Conservation (phyloP, 2,329 filamentous ascomycete species). For the Cladosporium sp. region DNA sequence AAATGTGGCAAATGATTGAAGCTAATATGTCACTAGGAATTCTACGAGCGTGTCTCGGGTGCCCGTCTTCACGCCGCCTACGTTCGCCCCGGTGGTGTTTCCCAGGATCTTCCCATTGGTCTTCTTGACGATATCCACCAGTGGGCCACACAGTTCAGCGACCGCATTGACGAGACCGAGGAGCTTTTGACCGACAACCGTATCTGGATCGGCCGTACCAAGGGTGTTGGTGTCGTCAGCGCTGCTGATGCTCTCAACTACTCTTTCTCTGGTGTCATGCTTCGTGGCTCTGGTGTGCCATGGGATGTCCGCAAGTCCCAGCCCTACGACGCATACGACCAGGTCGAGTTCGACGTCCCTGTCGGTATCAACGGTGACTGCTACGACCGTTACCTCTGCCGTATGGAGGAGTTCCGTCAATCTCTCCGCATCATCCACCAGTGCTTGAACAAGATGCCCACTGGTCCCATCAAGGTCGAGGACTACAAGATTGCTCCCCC, state of each 20-base stretch:
- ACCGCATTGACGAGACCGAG: constrained; percentile 98
- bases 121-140: constrained; percentile 99
- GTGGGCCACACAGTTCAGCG: constrained; percentile 98
- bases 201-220: constrained; percentile 94
- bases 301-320: constrained; percentile 97
- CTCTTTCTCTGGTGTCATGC: constrained; percentile 95
- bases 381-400: constrained; percentile 98
- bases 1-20: constrained; percentile 6
- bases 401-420: constrained; percentile 99
- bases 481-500: constrained; percentile 98
- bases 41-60: constrained; percentile 98
- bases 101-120: constrained; percentile 90
- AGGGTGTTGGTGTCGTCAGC: constrained; percentile 86
- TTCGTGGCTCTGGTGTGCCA: constrained; percentile 91
- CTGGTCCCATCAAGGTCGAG: constrained; percentile 90
- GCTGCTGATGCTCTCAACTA: constrained; percentile 96
- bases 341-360: constrained; percentile 97
- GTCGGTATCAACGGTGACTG: constrained; percentile 97
- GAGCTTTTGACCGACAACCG: constrained; percentile 99
- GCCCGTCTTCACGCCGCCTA: constrained; percentile 97
- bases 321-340: constrained; percentile 95
- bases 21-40: constrained; percentile 67
- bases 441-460: constrained; percentile 98
- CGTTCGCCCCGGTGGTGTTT: constrained; percentile 92
- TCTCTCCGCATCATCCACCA: constrained; percentile 98